Conservation (phyloP, 2,329 filamentous ascomycete genomes). For the Dryadomyces quercus-mongolicae region DNA sequence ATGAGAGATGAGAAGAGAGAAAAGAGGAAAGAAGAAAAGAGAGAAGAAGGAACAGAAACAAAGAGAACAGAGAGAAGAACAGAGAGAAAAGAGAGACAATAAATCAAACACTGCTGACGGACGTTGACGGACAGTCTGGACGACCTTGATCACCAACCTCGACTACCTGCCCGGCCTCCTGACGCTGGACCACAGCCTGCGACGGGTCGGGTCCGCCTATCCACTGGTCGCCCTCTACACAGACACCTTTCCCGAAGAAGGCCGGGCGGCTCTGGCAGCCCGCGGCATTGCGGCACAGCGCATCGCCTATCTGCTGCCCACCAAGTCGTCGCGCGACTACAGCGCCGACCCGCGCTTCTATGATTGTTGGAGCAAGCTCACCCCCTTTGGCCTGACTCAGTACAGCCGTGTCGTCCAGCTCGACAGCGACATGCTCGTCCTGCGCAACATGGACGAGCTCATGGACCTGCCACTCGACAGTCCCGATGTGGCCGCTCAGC, state of each 20-base stretch:
- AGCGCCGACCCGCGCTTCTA: conserved; percentile 72
- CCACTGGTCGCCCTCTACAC: conserved; percentile 78
- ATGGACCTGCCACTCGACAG: conserved; percentile 60
- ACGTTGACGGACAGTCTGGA: conserved; percentile 50
- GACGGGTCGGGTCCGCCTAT: conserved; percentile 52
- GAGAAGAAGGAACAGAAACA: not conserved
- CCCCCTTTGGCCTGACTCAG: conserved; percentile 62
- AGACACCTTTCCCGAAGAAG: conserved; percentile 56
- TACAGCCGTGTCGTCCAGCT: conserved; percentile 74
- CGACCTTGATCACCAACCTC: conserved; percentile 74
- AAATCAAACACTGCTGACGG: not conserved
- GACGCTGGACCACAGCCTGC: conserved; percentile 68
- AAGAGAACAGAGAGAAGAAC: not conserved
- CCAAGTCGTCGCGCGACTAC: conserved; percentile 50
- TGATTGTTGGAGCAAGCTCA: conserved; percentile 83
- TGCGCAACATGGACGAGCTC: conserved; percentile 81
- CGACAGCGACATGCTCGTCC: conserved; percentile 78
- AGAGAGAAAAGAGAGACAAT: not conserved
- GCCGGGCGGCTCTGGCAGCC: conserved; percentile 54
- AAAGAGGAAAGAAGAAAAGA: not conserved
- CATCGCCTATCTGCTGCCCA: conserved; percentile 62
- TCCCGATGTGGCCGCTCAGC: conserved; percentile 11
- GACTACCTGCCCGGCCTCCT: conserved; percentile 72
- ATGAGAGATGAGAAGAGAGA: conserved; percentile 6
- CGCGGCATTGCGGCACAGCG: conserved; percentile 58